Conservation (phyloP, 257 asterid genomes). For the Petrea volubilis region DNA sequence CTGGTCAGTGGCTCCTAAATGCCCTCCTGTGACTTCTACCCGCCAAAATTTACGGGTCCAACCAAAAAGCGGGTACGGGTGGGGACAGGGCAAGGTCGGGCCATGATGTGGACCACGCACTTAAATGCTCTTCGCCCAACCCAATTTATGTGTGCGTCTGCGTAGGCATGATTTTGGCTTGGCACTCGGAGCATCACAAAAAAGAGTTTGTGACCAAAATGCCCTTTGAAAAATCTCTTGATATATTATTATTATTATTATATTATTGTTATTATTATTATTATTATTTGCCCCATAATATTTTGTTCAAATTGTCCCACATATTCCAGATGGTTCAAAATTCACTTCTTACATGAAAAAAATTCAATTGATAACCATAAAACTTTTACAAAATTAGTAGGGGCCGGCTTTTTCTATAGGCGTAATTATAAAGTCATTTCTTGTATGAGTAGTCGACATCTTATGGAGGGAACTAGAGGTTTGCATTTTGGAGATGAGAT, state of each 20-base stretch:
- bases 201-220: slow-evolving; percentile 3
- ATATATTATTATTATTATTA: too few relatives aligned
- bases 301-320: not conserved
- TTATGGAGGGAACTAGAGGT: too few relatives aligned
- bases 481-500: too few relatives aligned
- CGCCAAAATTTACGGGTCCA: slow-evolving; percentile 23
- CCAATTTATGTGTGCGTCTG: not conserved
- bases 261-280: too few relatives aligned
- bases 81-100: slow-evolving; percentile 21
- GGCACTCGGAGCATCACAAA: not conserved
- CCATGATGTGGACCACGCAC: slow-evolving; percentile 19
- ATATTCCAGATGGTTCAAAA: too few relatives aligned
- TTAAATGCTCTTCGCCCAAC: slow-evolving; percentile 13
- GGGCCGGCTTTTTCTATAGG: too few relatives aligned
- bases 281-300: not conserved
- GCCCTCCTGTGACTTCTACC: not conserved
- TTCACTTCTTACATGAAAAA: too few relatives aligned
- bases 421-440: too few relatives aligned
- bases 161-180: not conserved
- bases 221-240: slow-evolving; percentile 1
- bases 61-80: slow-evolving; percentile 17
- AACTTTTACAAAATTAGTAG: too few relatives aligned
- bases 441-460: too few relatives aligned
- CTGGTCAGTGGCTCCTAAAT: not conserved
- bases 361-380: too few relatives aligned